These are phyloP conservation scores for Tetrapisispora iriomotensis DNA, from an alignment of 805 yeast species.

Conservation along the genomic window DNA sequence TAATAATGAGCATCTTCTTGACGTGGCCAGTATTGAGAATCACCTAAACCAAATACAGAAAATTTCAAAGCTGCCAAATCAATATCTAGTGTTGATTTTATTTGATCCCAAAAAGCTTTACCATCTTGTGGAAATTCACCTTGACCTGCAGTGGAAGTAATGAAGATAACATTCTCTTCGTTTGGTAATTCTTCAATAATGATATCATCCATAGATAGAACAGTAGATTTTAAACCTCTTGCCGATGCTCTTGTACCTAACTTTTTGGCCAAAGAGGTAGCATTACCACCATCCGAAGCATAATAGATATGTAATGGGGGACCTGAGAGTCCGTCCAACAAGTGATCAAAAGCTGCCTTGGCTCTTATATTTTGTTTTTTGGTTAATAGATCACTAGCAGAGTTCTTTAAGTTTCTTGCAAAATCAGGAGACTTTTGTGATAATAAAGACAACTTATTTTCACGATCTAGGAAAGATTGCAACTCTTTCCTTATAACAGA, in stretches of 20 bases:
- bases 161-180: slow-evolving; percentile 51
- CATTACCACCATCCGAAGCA: slow-evolving; percentile 91
- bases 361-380: slow-evolving; percentile 56
- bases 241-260: slow-evolving; percentile 69
- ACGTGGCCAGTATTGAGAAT: slow-evolving; percentile 94
- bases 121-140: slow-evolving; percentile 87
- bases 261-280: slow-evolving; percentile 71
- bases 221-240: slow-evolving; percentile 51
- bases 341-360: slow-evolving; percentile 62
- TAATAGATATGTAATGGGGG: slow-evolving; percentile 81
- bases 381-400: slow-evolving; percentile 53
- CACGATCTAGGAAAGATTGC: slow-evolving; percentile 75
- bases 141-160: slow-evolving; percentile 92
- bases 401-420: slow-evolving; percentile 58
- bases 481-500: slow-evolving; percentile 68
- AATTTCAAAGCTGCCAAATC: slow-evolving; percentile 58
- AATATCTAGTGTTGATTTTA: slow-evolving; percentile 51
- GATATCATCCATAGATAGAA: slow-evolving; percentile 54
- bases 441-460: slow-evolving; percentile 74
- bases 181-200: slow-evolving; percentile 63
- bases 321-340: slow-evolving; percentile 81
- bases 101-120: slow-evolving; percentile 60
- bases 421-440: slow-evolving; percentile 63
- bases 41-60: slow-evolving; percentile 87
- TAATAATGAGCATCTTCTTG: slow-evolving; percentile 89